Conservation (phyloP, 352 stramenopile species). For the Phytophthora macrochlamydospora region DNA sequence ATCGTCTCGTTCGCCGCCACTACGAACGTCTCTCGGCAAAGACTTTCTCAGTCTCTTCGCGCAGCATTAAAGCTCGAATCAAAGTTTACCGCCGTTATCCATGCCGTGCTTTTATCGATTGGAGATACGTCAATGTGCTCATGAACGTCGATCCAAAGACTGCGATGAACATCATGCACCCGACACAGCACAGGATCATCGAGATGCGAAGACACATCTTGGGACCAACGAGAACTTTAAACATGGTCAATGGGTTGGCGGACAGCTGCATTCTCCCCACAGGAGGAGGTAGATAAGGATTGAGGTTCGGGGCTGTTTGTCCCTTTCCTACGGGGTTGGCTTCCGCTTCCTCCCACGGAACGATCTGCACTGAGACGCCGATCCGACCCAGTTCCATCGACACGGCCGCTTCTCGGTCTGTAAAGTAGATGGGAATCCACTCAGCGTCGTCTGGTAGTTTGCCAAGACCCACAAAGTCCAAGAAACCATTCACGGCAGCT, state of each 20-base stretch:
- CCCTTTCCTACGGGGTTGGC: constrained; percentile 79
- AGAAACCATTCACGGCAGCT: constrained; percentile 58
- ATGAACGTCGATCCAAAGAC: constrained; percentile 81
- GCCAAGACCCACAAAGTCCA: constrained; percentile 80
- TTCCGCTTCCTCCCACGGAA: constrained; percentile 82
- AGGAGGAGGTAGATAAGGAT: constrained; percentile 89
- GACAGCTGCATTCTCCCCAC: constrained; percentile 85
- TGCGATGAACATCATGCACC: constrained; percentile 64
- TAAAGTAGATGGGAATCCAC: constrained; percentile 82
- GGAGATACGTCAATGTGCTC: constrained; percentile 78
- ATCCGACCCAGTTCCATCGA: constrained; percentile 75
- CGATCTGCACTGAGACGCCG: constrained; percentile 77
- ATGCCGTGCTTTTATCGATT: constrained; percentile 20
- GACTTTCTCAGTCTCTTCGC: constrained; percentile 86
- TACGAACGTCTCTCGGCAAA: constrained; percentile 75
- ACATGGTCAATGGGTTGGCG: constrained; percentile 84
- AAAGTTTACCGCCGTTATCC: constrained; percentile 3
- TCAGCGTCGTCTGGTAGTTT: constrained; percentile 74
- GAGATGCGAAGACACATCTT: constrained; percentile 63
- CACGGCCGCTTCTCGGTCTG: constrained; percentile 62
- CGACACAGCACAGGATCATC: constrained; percentile 54
- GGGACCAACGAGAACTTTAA: constrained; percentile 72
- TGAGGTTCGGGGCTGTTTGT: constrained; percentile 87
- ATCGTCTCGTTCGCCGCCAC: constrained; percentile 30
- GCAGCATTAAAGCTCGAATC: constrained; percentile 47